These are phyloP conservation scores for Colletotrichum sp. DNA, from an alignment of 2,329 filamentous ascomycete genomes.

Conservation along the genomic window DNA sequence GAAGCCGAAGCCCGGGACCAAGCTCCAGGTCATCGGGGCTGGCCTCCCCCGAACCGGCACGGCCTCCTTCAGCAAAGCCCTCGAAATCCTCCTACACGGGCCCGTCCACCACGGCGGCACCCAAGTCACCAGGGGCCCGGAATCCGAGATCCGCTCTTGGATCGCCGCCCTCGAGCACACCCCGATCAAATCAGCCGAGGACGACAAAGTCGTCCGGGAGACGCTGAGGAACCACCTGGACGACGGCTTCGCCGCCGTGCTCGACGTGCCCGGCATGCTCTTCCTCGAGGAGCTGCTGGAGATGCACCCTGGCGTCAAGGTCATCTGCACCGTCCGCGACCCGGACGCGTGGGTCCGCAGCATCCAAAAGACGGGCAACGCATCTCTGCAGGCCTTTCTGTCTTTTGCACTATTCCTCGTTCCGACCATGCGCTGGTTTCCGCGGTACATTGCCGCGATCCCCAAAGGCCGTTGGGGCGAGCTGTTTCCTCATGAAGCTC, in stretches of 20 bases:
- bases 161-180: not conserved
- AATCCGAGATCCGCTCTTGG: slow-evolving; percentile 22
- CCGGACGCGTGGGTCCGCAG: slow-evolving; percentile 22
- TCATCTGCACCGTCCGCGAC: slow-evolving; percentile 25
- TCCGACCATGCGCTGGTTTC: slow-evolving; percentile 22
- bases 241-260: not conserved
- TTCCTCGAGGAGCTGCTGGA: slow-evolving; percentile 9
- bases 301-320: slow-evolving; percentile 24
- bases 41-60: slow-evolving; percentile 29
- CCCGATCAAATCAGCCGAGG: not conserved
- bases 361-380: slow-evolving; percentile 11
- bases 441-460: slow-evolving; percentile 12
- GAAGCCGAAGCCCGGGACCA: slow-evolving; percentile 21
- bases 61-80: slow-evolving; percentile 25
- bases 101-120: slow-evolving; percentile 28
- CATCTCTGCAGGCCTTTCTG: slow-evolving; percentile 17
- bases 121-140: slow-evolving; percentile 22
- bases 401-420: slow-evolving; percentile 21
- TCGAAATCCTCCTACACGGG: slow-evolving; percentile 27
- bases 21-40: slow-evolving; percentile 28
- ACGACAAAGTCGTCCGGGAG: not conserved
- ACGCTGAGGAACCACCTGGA: not conserved
- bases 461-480: not conserved
- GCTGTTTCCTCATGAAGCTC: not conserved
- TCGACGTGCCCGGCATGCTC: not conserved